Evolutionary conservation across 331 rosid species (phyloP), one percentile per base, ranked within the genome.

Genomic region (Spiraea crenata): DNA sequence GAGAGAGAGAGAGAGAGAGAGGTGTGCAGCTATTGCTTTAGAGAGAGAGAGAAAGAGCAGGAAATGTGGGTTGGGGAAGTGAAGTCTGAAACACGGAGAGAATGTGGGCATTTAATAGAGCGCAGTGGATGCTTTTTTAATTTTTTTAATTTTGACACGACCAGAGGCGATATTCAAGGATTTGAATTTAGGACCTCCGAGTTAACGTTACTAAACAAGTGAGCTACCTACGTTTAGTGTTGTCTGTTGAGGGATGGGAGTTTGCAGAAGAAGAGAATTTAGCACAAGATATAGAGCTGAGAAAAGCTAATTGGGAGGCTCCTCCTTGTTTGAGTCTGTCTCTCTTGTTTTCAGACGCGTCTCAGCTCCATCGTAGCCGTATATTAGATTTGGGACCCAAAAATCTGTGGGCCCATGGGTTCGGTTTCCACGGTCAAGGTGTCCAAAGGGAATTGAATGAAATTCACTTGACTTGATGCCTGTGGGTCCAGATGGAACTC

Each of bases 21-120:
- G 39, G 65, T 63, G 67, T 41, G 67, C 17, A 42, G 60, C 69
- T 72, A 71, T 65, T 40, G 15, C 41, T 42, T 39, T 37, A 2
- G 45, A 57, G 57, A 57, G 44, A 57, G 56, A 58, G 64, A 63
- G 64, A 60, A 41, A 60, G n/a, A 37, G 8, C 61, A 0, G 40
- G 70, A 69, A 56, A 56, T 55, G 71, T 65, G 73, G 39, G 15
- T 81, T 40, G 57, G 11, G 4, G 55, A 64, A 56, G 11, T 47
- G 72, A 9, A 25, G 31, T 25, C 31, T 25, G 31, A 25, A 25
- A 25, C 31, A 25, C 31, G 31, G 31, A 25, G 31, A 25, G 31
- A 25, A 25, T 25, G 31, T 25, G 31, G 35, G 81, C 62, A 66
- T 77, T 79, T 74, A 79, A 78, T 64, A 50, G 69, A 38, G 12